Evolutionary conservation across 2,329 filamentous ascomycete genomes (phyloP).

Genomic region (Pseudogymnoascus pannorum): DNA sequence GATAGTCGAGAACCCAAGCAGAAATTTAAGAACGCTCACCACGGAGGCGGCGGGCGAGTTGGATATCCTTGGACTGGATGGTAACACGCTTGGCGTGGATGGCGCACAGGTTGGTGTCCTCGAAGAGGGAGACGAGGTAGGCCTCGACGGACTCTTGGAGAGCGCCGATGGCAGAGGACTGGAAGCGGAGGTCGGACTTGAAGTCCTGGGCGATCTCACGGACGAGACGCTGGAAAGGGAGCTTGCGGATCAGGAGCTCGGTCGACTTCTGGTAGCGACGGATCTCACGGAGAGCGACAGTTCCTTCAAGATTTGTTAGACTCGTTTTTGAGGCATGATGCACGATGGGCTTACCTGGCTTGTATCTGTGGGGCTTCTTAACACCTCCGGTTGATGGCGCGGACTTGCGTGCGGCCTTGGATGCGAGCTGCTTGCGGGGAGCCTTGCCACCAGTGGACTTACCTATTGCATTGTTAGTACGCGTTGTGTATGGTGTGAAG

Average conservation of each 20-base stretch:
- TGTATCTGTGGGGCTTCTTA: conserved; percentile 91
- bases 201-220: conserved; percentile 96
- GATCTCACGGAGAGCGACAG: conserved; percentile 97
- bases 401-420: conserved; percentile 95
- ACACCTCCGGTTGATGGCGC: conserved; percentile 94
- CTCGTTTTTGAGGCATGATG: conserved; percentile 2
- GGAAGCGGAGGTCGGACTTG: conserved; percentile 94
- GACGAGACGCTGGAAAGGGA: conserved; percentile 95
- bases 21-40: conserved; percentile 75
- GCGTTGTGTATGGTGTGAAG: conserved; percentile 18
- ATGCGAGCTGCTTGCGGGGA: conserved; percentile 92
- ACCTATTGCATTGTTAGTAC: conserved; percentile 38
- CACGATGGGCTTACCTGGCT: conserved; percentile 57
- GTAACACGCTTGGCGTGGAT: conserved; percentile 99
- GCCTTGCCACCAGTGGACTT: conserved; percentile 76
- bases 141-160: conserved; percentile 98
- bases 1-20: conserved; percentile 9
- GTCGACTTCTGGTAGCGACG: conserved; percentile 97
- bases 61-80: conserved; percentile 93
- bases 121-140: conserved; percentile 95
- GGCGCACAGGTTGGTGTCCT: conserved; percentile 97
- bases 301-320: conserved; percentile 44
- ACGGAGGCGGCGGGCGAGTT: conserved; percentile 89
- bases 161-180: conserved; percentile 94
- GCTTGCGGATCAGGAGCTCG: conserved; percentile 92